Conservation (phyloP, 345 rosid genomes). For the Lepidium africanum region DNA sequence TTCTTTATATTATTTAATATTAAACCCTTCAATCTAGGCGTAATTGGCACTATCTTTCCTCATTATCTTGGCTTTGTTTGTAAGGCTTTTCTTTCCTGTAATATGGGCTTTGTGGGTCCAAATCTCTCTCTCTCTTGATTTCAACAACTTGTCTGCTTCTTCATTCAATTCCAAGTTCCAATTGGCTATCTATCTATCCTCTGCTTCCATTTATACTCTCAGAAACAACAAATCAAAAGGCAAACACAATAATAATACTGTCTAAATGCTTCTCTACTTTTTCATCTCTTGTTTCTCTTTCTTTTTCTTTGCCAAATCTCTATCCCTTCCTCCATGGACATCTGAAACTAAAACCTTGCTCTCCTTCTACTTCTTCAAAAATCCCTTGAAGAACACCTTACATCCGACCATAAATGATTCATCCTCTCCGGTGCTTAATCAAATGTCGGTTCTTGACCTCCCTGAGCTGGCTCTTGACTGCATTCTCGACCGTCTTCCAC, state of each 20-base stretch:
- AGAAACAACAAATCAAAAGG: conserved; percentile 17
- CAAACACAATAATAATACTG: conserved; percentile 14
- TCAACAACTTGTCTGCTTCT: conserved; percentile 20
- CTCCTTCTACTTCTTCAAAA: conserved; percentile 51
- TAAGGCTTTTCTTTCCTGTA: background rate
- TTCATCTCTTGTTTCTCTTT: conserved; percentile 70
- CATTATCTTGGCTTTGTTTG: conserved; percentile 1
- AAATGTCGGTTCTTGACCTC: conserved; percentile 64
- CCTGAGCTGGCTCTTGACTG: conserved; percentile 75
- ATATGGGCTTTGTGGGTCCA: conserved; percentile 18
- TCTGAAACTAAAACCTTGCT: conserved; percentile 49
- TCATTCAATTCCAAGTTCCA: conserved; percentile 5
- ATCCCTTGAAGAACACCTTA: conserved; percentile 19
- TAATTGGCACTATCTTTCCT: background rate
- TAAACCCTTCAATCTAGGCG: conserved; percentile 3
- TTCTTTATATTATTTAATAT: background rate
- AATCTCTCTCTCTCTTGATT: background rate
- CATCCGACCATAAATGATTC: conserved; percentile 25
- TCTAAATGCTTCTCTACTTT: conserved; percentile 70
- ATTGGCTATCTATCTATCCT: conserved; percentile 19
- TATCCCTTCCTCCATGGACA: conserved; percentile 61
- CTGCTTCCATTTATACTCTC: conserved; percentile 23
- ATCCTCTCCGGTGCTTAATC: conserved; percentile 21
- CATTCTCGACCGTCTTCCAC: conserved; percentile 82
- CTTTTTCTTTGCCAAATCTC: conserved; percentile 55